Evolutionary conservation across 2,329 filamentous ascomycete genomes (phyloP).

Genomic region (Simplicillium sp.): DNA sequence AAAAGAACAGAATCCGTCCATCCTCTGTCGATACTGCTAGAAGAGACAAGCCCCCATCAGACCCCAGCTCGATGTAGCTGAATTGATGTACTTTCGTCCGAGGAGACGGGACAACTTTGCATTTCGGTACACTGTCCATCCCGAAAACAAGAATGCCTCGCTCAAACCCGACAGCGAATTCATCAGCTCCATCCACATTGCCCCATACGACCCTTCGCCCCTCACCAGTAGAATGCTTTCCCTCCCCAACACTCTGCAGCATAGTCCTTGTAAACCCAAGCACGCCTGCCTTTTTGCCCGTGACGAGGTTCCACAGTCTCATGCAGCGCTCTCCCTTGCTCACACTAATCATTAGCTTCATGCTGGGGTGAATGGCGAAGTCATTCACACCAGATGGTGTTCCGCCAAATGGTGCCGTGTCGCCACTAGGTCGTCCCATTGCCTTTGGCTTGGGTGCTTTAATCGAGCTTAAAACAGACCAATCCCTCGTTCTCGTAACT

Average conservation of each 20-base stretch:
- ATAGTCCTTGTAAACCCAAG: conserved; percentile 72
- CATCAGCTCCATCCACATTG: conserved; percentile 56
- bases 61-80: conserved; percentile 52
- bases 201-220: conserved; percentile 79
- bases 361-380: conserved; percentile 90
- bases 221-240: conserved; percentile 69
- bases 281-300: conserved; percentile 89
- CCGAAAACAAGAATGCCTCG: conserved; percentile 77
- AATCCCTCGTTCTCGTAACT: conserved; percentile 79
- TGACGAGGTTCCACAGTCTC: conserved; percentile 93
- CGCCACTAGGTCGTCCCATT: conserved; percentile 73
- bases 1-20: conserved; percentile 76
- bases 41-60: conserved; percentile 30
- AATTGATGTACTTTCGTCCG: conserved; percentile 79
- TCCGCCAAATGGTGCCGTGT: conserved; percentile 74
- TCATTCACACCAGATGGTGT: conserved; percentile 85
- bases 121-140: conserved; percentile 76
- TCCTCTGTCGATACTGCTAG: conserved; percentile 83
- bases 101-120: conserved; percentile 57
- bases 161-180: conserved; percentile 87
- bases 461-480: conserved; percentile 78
- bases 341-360: conserved; percentile 94
- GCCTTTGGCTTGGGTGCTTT: conserved; percentile 80
- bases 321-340: conserved; percentile 84
- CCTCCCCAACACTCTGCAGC: conserved; percentile 66